Conservation (phyloP, 257 asterid genomes). For the Penstemon eatonii region DNA sequence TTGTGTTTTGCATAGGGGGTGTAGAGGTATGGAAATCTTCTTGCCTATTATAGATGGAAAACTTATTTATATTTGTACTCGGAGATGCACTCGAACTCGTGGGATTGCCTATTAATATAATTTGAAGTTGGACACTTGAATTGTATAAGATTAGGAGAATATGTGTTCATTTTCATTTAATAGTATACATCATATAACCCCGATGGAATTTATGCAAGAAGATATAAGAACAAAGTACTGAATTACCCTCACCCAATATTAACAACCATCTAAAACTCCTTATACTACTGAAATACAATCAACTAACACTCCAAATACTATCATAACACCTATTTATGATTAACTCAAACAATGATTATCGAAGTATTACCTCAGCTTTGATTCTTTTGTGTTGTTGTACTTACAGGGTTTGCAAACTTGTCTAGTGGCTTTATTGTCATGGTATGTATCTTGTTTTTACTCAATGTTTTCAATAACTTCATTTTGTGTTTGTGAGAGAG, state of each 20-base stretch:
- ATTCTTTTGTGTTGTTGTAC: conserved; percentile 29
- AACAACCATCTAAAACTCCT: no score
- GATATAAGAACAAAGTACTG: no score
- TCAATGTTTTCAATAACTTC: not conserved
- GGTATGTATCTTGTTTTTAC: conserved; percentile 51
- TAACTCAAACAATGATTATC: not conserved
- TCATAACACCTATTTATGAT: no score
- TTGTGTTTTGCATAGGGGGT: conserved; percentile 92
- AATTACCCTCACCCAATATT: no score
- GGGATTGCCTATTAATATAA: not conserved
- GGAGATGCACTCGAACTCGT: not conserved
- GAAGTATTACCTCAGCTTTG: conserved; percentile 24
- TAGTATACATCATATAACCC: no score
- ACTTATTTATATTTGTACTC: not conserved
- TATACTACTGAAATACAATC: no score
- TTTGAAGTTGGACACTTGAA: not conserved
- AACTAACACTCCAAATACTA: no score
- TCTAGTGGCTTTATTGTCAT: conserved; percentile 82
- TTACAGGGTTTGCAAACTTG: conserved; percentile 92
- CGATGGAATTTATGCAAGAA: no score
- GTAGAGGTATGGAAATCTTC: conserved; percentile 61
- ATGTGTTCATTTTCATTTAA: no score
- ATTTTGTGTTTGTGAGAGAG: not conserved
- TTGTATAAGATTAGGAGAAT: no score
- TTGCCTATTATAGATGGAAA: not conserved